Conservation (phyloP, 352 stramenopile genomes). For the Globisporangium canariense region DNA sequence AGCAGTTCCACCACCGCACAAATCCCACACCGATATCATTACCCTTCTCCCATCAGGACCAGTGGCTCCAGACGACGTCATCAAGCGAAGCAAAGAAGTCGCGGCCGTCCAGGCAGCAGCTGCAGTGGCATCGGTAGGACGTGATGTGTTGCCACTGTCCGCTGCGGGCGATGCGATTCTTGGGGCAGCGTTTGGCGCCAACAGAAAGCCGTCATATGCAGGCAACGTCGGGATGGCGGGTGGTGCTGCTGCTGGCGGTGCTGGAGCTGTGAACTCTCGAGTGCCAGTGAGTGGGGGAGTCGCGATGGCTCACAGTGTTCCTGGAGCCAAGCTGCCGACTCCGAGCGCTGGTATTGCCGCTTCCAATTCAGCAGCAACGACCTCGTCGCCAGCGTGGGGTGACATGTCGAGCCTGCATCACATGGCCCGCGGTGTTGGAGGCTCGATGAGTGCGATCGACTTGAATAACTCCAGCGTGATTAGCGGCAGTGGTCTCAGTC, state of each 20-base stretch:
- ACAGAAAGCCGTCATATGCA: constrained; percentile 39
- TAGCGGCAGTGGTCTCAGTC: constrained; percentile 2
- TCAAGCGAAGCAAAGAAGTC: constrained; percentile 82
- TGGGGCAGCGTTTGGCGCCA: constrained; percentile 41
- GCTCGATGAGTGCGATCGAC: constrained; percentile 26
- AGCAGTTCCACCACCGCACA: constrained; percentile 52
- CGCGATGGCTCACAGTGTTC: constrained; percentile 7
- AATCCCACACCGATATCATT: constrained; percentile 77
- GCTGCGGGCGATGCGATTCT: constrained; percentile 49
- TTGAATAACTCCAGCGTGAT: constrained; percentile 7
- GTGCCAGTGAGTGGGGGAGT: constrained; percentile 1
- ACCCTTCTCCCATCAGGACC: constrained; percentile 47
- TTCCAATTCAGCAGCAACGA: constrained; percentile 8
- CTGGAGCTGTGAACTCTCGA: constrained; percentile 7
- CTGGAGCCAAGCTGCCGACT: constrained; percentile 9
- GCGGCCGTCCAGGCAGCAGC: constrained; percentile 72
- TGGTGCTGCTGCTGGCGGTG: background rate
- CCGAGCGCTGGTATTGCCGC: constrained; percentile 10
- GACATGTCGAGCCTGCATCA: constrained; percentile 29
- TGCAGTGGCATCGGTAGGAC: constrained; percentile 52
- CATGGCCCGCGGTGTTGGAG: constrained; percentile 24
- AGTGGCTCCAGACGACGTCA: constrained; percentile 77
- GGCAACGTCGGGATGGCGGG: constrained; percentile 15
- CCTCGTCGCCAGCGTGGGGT: constrained; percentile 22
- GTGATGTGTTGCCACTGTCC: constrained; percentile 44